Evolutionary conservation across 2,329 filamentous ascomycete genomes (phyloP).

Genomic region (Torrubiella hemipterigena): DNA sequence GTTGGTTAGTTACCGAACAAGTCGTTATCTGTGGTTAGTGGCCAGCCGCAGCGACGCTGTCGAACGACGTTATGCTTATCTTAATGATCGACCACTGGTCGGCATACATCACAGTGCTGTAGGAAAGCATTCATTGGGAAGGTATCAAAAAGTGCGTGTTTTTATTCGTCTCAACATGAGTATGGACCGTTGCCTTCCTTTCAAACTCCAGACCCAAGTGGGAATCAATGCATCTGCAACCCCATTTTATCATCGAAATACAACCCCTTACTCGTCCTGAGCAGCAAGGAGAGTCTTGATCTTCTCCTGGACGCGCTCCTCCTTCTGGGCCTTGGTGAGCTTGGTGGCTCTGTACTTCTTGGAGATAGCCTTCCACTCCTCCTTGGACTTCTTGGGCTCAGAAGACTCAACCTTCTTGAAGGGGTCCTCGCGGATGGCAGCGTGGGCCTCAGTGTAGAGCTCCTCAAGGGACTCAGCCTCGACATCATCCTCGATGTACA

Average conservation of each 20-base stretch:
- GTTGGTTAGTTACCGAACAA: too few species aligned
- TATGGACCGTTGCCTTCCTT: conserved; percentile 20
- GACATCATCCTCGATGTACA: conserved; percentile 94
- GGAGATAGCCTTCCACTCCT: conserved; percentile 90
- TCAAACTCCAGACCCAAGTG: conserved; percentile 26
- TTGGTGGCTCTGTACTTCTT: conserved; percentile 75
- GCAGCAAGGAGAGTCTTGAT: conserved; percentile 63
- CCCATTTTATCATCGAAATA: conserved; percentile 10
- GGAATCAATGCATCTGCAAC: conserved; percentile 4
- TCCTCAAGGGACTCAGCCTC: conserved; percentile 97
- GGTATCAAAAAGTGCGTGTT: conserved; percentile 4
- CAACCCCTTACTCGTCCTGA: conserved; percentile 28
- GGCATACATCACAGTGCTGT: too few species aligned
- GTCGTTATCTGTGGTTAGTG: too few species aligned
- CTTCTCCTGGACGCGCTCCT: conserved; percentile 75
- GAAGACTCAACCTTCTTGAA: conserved; percentile 79
- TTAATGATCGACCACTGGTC: too few species aligned
- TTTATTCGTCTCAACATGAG: conserved; percentile 24
- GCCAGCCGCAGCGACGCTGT: too few species aligned
- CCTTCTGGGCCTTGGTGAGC: conserved; percentile 73
- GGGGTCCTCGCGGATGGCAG: conserved; percentile 93
- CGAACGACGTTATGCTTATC: too few species aligned
- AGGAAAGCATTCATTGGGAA: too few species aligned
- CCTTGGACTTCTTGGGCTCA: conserved; percentile 88
- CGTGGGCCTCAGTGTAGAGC: conserved; percentile 87